Percentiles rank a stretch among this genome's conserved stretches.
Evolutionary conservation across 2,329 filamentous ascomycete genomes (phyloP).

Genomic region (Myriosclerotinia duriaeana): DNA sequence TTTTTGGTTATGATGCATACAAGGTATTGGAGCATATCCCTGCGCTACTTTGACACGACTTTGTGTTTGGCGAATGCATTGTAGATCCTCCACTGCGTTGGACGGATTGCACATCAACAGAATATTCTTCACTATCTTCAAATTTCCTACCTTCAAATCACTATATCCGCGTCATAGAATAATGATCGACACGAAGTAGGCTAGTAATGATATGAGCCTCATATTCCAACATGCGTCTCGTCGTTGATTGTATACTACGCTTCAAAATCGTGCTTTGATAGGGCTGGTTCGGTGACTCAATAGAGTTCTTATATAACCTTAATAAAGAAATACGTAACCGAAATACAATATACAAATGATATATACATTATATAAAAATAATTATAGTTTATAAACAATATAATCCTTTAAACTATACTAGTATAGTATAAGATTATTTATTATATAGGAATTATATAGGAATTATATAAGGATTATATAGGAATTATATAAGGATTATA

Average conservation of each 20-base stretch:
- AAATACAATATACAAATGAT: background rate
- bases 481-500: no score
- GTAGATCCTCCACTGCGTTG: background rate
- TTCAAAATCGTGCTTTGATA: background rate
- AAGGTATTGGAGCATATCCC: slow-evolving; percentile 15
- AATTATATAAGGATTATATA: no score
- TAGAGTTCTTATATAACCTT: no score
- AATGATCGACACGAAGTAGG: no score
- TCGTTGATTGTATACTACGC: background rate
- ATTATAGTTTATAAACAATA: no score
- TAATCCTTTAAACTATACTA: no score
- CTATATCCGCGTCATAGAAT: background rate
- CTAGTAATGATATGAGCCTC: background rate
- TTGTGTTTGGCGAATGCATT: background rate
- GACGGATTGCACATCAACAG: background rate
- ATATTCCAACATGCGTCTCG: background rate
- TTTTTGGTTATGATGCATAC: slow-evolving; percentile 31
- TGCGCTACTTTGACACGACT: background rate
- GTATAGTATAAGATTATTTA: no score
- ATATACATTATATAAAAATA: no score
- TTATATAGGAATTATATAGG: no score
- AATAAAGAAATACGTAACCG: no score
- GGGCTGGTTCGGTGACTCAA: background rate
- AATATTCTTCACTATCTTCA: no score
- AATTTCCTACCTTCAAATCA: background rate